Percentiles rank a stretch among this genome's conserved stretches.
Conservation (phyloP, 139 green algal genomes). For the Volvox africanus region DNA sequence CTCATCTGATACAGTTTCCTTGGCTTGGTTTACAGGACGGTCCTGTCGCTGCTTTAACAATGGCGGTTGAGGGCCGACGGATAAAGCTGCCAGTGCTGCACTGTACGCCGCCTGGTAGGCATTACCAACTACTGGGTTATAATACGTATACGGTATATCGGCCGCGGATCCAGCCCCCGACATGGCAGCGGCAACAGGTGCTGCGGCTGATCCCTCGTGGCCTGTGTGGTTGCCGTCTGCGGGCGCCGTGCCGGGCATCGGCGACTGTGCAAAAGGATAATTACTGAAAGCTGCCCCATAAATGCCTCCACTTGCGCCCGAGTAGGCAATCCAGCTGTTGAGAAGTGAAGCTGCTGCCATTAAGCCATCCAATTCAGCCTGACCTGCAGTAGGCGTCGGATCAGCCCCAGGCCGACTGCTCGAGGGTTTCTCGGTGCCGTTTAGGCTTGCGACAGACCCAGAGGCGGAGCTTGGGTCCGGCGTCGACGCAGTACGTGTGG, state of each 20-base stretch:
- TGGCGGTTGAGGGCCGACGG: neutral
- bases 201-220: neutral
- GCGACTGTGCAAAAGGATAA: neutral
- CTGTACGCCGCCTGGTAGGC: slow-evolving; percentile 70
- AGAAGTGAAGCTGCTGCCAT: neutral
- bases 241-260: neutral
- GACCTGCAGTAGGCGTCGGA: neutral
- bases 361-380: neutral
- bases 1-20: neutral
- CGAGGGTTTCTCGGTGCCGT: neutral
- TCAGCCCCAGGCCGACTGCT: neutral
- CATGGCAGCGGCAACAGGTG: neutral
- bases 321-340: neutral
- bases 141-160: slow-evolving; percentile 35
- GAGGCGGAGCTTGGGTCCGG: neutral
- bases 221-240: neutral
- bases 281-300: neutral
- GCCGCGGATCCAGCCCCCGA: neutral
- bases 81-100: slow-evolving; percentile 53
- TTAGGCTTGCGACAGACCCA: neutral
- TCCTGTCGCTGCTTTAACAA: neutral
- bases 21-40: neutral
- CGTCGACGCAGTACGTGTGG: neutral
- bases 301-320: neutral
- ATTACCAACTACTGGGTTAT: slow-evolving; percentile 56